Evolutionary conservation across 1,139 yeast species (phyloP).

Genomic region (Suhomyces terraborum): DNA sequence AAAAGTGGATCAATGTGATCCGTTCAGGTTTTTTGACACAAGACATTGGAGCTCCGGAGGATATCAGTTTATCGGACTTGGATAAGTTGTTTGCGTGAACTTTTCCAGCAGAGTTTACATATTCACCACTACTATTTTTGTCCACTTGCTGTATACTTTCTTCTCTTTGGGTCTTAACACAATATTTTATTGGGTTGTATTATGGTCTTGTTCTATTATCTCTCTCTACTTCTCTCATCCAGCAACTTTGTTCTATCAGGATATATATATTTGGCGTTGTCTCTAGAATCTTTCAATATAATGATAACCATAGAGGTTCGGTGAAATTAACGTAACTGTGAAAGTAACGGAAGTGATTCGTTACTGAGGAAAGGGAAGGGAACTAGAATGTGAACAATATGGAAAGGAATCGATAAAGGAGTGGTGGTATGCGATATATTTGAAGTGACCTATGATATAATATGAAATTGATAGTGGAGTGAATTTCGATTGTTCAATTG

Average conservation of each 20-base stretch:
- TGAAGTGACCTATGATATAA: no score
- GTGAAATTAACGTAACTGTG: no score
- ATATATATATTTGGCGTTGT: slow-evolving; percentile 9
- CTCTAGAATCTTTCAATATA: slow-evolving; percentile 5
- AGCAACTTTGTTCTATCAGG: slow-evolving; percentile 1
- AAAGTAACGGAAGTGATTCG: no score
- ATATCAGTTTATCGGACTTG: slow-evolving; percentile 68
- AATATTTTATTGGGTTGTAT: slow-evolving; percentile 11
- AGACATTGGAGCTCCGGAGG: slow-evolving; percentile 78
- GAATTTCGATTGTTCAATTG: no score
- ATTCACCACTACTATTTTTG: slow-evolving; percentile 6
- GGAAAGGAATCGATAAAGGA: no score
- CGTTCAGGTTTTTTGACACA: slow-evolving; percentile 73
- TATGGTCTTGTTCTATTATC: slow-evolving; percentile 10
- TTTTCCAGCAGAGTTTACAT: slow-evolving; percentile 2
- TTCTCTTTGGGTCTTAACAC: slow-evolving; percentile 13
- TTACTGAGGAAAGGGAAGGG: no score
- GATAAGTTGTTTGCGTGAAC: slow-evolving; percentile 54
- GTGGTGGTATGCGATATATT: no score
- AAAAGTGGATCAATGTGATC: slow-evolving; percentile 69
- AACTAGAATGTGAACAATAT: no score
- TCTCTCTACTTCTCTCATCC: slow-evolving; percentile 10
- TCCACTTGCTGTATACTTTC: slow-evolving; percentile 9
- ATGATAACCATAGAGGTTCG: slow-evolving; percentile 2
- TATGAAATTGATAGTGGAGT: no score